Base-by-base conservation (phyloP, 208 protist species). In the Wallacemonas sp. region DNA sequence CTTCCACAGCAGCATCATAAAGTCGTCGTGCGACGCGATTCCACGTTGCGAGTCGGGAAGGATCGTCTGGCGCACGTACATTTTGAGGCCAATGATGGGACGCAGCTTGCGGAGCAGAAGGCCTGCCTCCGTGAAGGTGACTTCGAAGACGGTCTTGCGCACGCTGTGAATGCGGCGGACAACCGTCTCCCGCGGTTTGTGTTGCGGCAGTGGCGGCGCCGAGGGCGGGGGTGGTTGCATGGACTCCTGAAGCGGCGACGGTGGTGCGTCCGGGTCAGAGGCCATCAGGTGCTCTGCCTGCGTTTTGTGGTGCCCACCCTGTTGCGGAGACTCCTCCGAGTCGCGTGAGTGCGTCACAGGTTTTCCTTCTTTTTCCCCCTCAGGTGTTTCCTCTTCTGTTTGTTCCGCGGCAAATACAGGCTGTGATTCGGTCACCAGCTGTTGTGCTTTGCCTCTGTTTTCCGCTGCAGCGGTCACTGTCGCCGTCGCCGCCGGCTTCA, bases 1-100 rank as follows among this genome's bases (percentile, higher is more conserved):
- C 62, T 85, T 78, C 80, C 84, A 94, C n/a, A 96, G 71, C 22
- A 96, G 73, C 71, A 94, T 63, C 78, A 96, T 85, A 15, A 92
- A 81, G 62, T 93, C 83, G 60, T 90, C 77, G 33, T 92, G 78
- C 6, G 70, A 80, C 32, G 46, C 3, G 22, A 93, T 78, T 21
- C 36, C 68, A 29, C 58, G 73, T 62, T 93, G 85, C 17, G 91
- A 94, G 38, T 84, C 82, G 10, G 88, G 88, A 15, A 93, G 68
- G 65, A 78, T 77, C 19, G 83, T 94, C 59, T 80, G 78, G 37
- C 76, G 73, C 3, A 79, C 62, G 73, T 87, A 91, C 41, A 72
- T 65, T 26, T 79, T 80, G 17, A 93, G 71, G 6, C 78, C 68
- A 32, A 94, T 76, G 30, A 93, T 72, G 0, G 38, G 70, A 27